Evolutionary conservation across 345 rosid genomes (phyloP).

Genomic region (Eucalyptus regnans): DNA sequence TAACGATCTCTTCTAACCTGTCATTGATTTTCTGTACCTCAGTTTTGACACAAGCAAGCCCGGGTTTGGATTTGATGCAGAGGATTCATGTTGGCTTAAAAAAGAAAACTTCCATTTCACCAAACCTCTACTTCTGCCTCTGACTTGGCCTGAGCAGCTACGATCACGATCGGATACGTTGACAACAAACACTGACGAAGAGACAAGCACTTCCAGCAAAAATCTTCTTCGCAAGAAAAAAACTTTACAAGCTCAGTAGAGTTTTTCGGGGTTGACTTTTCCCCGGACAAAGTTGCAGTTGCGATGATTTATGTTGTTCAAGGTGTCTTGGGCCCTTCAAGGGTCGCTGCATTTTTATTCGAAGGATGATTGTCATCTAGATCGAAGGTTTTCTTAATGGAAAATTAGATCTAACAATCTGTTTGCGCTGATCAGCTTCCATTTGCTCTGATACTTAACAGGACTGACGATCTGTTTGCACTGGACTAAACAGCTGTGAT

Average conservation of each 20-base stretch:
- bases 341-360: slow-evolving; percentile 84
- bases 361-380: slow-evolving; percentile 87
- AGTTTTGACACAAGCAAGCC: not conserved
- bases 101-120: not conserved
- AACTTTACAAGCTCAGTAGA: slow-evolving; percentile 10
- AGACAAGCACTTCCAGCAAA: slow-evolving; percentile 5
- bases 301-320: slow-evolving; percentile 94
- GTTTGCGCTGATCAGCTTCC: too few species aligned
- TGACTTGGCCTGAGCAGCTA: not conserved
- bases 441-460: too few species aligned
- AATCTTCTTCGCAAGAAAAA: slow-evolving; percentile 21
- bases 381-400: slow-evolving; percentile 4
- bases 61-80: not conserved
- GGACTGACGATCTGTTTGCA: too few species aligned
- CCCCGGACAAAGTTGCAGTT: slow-evolving; percentile 80
- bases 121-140: not conserved
- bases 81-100: not conserved
- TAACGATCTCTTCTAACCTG: not conserved
- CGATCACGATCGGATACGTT: slow-evolving; percentile 8
- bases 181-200: slow-evolving; percentile 22
- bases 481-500: too few species aligned
- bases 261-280: slow-evolving; percentile 49
- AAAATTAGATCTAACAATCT: too few species aligned
- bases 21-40: not conserved
- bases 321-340: slow-evolving; percentile 86